Percentiles rank a stretch among this genome's conserved stretches.
phyloP scores from a whole-genome alignment of 192 early-diverging fungal genomes.

The Coemansia sp. region DNA sequence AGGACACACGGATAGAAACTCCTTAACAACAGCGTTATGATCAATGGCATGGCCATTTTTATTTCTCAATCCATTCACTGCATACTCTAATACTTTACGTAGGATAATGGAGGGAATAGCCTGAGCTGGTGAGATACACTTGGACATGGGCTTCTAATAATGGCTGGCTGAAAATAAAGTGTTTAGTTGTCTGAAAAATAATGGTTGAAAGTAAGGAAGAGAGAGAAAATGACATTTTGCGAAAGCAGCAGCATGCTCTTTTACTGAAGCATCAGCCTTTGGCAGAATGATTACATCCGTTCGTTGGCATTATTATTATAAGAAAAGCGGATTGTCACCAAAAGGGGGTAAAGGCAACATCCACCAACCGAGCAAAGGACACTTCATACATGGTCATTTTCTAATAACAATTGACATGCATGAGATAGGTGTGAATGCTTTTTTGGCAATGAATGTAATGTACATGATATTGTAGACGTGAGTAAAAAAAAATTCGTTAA shows the following conservation, averaged over 20 bases:
- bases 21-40: neutral
- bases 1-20: neutral
- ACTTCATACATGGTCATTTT: no score
- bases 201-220: neutral
- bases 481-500: neutral
- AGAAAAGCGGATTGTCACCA: neutral
- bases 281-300: neutral
- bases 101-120: neutral
- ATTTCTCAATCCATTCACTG: neutral
- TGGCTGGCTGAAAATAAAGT: neutral
- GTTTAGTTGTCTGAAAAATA: neutral
- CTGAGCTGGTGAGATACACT: neutral
- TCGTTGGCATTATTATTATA: neutral
- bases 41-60: neutral
- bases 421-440: no score
- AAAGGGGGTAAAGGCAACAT: neutral
- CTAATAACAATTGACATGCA: no score
- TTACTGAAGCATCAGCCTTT: neutral
- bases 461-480: neutral
- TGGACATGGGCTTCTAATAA: neutral
- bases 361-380: neutral
- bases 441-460: neutral
- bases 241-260: no score
- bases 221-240: neutral
- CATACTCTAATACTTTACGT: neutral